These are phyloP conservation scores for Chaetomium tenue DNA, from an alignment of 495 filamentous ascomycete genomes.

Conservation along the genomic window DNA sequence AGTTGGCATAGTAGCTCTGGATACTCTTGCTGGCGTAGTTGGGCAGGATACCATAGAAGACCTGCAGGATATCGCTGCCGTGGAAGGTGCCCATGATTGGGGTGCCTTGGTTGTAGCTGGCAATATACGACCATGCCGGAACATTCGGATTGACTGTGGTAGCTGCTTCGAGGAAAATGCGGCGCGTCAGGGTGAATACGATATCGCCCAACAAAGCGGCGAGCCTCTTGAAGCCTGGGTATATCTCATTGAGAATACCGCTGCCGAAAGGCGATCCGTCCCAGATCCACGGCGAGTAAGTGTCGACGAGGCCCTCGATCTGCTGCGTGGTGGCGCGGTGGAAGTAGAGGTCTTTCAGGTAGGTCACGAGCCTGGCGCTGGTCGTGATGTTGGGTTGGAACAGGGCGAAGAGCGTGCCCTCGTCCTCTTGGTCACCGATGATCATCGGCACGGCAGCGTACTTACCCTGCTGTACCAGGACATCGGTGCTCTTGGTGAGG, in stretches of 20 bases:
- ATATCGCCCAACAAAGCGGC: constrained; percentile 73
- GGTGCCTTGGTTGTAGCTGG: constrained; percentile 64
- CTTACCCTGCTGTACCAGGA: constrained; percentile 46
- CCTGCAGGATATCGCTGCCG: constrained; percentile 62
- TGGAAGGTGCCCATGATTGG: constrained; percentile 74
- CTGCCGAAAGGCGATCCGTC: constrained; percentile 67
- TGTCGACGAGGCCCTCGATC: constrained; percentile 53
- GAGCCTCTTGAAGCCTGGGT: constrained; percentile 72
- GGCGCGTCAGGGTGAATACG: constrained; percentile 63
- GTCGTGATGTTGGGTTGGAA: constrained; percentile 64
- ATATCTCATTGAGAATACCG: constrained; percentile 59
- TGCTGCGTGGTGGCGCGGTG: constrained; percentile 44
- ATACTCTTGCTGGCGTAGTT: constrained; percentile 61
- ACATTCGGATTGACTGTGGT: constrained; percentile 51
- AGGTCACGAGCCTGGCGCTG: constrained; percentile 55
- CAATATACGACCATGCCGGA: constrained; percentile 68
- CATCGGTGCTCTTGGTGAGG: constrained; percentile 56
- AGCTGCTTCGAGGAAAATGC: constrained; percentile 52
- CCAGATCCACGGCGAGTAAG: constrained; percentile 51
- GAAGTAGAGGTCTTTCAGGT: constrained; percentile 59
- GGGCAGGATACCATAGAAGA: constrained; percentile 60
- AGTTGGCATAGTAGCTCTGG: constrained; percentile 63
- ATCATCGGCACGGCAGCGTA: constrained; percentile 61
- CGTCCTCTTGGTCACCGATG: constrained; percentile 59
- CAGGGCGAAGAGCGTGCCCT: constrained; percentile 60